A percentile compares a stretch with the other conserved stretches of the same genome.
Conservation (phyloP, 441 rosid species). For the Pelargonium fulgidum region DNA sequence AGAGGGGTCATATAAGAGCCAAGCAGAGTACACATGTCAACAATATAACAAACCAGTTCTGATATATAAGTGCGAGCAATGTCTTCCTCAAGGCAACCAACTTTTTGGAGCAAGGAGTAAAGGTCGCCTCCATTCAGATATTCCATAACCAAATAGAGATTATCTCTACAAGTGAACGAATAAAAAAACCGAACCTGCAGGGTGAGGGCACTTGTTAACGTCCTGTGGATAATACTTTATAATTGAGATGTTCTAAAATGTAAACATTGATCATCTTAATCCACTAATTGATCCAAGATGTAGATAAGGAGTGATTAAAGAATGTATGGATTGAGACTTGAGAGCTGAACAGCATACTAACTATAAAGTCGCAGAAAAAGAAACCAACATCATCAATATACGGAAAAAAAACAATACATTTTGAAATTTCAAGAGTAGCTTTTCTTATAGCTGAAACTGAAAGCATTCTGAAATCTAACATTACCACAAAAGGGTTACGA, state of each 20-base stretch:
- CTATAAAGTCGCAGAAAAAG: not conserved
- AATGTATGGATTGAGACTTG: slow-evolving; percentile 12
- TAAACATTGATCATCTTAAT: slow-evolving; percentile 13
- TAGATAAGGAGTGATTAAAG: slow-evolving; percentile 8
- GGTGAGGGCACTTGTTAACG: slow-evolving; percentile 25
- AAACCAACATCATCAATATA: slow-evolving; percentile 7
- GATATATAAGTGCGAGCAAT: slow-evolving; percentile 76
- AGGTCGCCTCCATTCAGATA: slow-evolving; percentile 87
- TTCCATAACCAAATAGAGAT: slow-evolving; percentile 89
- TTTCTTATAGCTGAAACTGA: not conserved
- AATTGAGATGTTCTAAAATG: slow-evolving; percentile 14
- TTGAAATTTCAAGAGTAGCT: not conserved
- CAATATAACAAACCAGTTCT: slow-evolving; percentile 58
- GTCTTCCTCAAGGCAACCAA: slow-evolving; percentile 79
- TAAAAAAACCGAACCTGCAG: slow-evolving; percentile 80
- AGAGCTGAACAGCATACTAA: slow-evolving; percentile 11
- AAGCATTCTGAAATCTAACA: slow-evolving; percentile 17
- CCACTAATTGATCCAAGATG: not conserved
- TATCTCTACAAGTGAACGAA: slow-evolving; percentile 83
- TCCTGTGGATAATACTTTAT: slow-evolving; percentile 13
- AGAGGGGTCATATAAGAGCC: slow-evolving; percentile 11
- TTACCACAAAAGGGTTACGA: slow-evolving; percentile 87
- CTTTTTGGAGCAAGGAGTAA: slow-evolving; percentile 67
- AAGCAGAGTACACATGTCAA: slow-evolving; percentile 18
- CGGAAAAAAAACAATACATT: not conserved